phyloP scores from a whole-genome alignment of 176 grass and related monocot species.

The Stipa capillata region DNA sequence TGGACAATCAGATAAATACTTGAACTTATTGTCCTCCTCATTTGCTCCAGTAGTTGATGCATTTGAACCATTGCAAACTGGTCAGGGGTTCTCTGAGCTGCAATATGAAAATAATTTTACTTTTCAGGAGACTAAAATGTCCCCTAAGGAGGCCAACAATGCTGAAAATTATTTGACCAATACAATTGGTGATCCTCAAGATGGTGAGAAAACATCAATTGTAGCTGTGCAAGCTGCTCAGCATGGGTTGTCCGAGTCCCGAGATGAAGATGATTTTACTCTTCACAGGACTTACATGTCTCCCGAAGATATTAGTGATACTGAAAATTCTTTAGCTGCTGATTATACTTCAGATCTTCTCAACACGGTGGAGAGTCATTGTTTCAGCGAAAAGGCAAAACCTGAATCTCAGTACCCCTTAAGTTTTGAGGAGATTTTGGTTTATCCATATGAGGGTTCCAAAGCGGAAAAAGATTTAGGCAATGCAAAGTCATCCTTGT shows the following conservation, averaged over 20 bases:
- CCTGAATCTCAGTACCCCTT: not conserved
- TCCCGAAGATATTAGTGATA: not conserved
- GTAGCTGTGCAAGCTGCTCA: not conserved
- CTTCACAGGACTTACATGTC: not conserved
- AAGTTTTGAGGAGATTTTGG: not conserved
- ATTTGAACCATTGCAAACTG: constrained; percentile 1
- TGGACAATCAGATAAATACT: not conserved
- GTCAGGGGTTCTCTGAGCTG: not conserved
- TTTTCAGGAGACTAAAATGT: not conserved
- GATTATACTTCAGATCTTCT: not conserved
- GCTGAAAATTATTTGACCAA: not conserved
- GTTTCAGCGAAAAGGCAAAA: not conserved
- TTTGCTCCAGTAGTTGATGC: not conserved
- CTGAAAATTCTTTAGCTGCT: not conserved
- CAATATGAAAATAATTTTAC: not conserved
- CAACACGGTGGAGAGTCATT: not conserved
- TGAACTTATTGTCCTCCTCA: not conserved
- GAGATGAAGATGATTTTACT: not conserved
- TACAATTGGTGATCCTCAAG: not conserved
- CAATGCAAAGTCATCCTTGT: not conserved
- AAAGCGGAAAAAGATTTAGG: not conserved
- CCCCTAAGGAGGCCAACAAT: not conserved
- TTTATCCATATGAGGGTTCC: not conserved
- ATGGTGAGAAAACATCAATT: not conserved
- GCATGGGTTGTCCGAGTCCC: too few species aligned